These are phyloP conservation scores for Trametes pubescens DNA, from an alignment of 1,284 basidiomycete species.

Conservation along the genomic window DNA sequence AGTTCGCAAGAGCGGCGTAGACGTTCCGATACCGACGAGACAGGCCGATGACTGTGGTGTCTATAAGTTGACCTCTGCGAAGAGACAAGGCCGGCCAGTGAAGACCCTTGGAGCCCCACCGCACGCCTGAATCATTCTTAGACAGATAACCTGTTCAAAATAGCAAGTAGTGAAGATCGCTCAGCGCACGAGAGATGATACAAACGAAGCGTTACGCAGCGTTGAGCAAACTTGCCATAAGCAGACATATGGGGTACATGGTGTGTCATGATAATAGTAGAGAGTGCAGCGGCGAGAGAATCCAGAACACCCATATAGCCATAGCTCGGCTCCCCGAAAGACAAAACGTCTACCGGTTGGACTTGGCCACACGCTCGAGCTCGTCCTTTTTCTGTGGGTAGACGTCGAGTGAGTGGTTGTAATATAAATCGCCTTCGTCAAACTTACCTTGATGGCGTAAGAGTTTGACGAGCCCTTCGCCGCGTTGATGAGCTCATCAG, in stretches of 20 bases:
- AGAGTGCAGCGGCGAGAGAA: slow-evolving; percentile 37
- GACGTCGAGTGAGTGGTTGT: slow-evolving; percentile 10
- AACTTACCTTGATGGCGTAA: slow-evolving; percentile 94
- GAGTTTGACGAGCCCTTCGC: slow-evolving; percentile 99
- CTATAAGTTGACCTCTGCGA: not conserved
- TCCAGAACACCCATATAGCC: slow-evolving; percentile 42
- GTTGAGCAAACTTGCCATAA: slow-evolving; percentile 41
- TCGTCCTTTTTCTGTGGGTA: slow-evolving; percentile 87
- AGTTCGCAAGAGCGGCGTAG: too few relatives aligned
- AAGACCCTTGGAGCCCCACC: too few relatives aligned
- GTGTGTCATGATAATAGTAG: slow-evolving; percentile 42
- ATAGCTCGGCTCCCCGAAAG: slow-evolving; percentile 35
- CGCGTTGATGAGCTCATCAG: slow-evolving; percentile 99
- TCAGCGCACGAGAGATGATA: slow-evolving; percentile 28
- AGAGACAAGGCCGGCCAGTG: too few relatives aligned
- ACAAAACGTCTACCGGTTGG: slow-evolving; percentile 85
- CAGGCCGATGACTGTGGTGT: too few relatives aligned
- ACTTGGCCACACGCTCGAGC: slow-evolving; percentile 99
- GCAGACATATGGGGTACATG: slow-evolving; percentile 45
- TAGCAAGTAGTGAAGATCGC: not conserved
- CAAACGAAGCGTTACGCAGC: slow-evolving; percentile 35
- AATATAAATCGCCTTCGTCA: slow-evolving; percentile 4
- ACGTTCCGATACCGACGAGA: too few relatives aligned
- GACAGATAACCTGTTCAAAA: slow-evolving; percentile 3
- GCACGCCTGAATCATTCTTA: not conserved